A percentile compares a stretch with the other conserved stretches of the same genome.
These are phyloP conservation scores for Lactarius evosmus DNA, from an alignment of 768 basidiomycete species.

Conservation along the genomic window DNA sequence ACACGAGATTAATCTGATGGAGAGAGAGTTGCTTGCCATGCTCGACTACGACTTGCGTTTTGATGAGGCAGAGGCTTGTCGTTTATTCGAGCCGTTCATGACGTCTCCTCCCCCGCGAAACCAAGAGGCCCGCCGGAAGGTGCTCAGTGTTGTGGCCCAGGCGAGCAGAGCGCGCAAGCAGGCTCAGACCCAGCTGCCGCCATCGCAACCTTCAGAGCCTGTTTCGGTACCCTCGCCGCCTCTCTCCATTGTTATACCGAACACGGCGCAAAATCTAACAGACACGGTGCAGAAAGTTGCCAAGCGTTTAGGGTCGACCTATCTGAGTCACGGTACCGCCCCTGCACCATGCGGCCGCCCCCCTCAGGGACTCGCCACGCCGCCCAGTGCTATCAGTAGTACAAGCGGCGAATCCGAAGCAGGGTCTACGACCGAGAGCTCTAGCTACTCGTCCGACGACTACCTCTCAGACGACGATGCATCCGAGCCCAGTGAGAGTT, in stretches of 20 bases:
- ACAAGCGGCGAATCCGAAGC: conserved; percentile 27
- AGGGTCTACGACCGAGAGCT: conserved; percentile 20
- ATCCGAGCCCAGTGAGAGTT: conserved; percentile 27
- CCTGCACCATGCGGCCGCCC: conserved; percentile 19
- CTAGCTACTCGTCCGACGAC: conserved; percentile 22
- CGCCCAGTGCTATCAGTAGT: conserved; percentile 22
- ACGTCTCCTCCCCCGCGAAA: conserved; percentile 26
- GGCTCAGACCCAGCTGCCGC: conserved; percentile 42
- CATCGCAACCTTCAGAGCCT: neutral
- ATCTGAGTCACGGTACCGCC: conserved; percentile 33
- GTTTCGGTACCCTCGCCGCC: conserved; percentile 3
- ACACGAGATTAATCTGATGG: conserved; percentile 91
- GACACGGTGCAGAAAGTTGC: conserved; percentile 59
- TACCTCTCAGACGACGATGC: conserved; percentile 44
- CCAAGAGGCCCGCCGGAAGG: conserved; percentile 48
- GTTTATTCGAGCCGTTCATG: conserved; percentile 69
- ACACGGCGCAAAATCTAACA: conserved; percentile 37
- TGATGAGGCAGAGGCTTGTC: conserved; percentile 71
- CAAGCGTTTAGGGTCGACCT: conserved; percentile 49
- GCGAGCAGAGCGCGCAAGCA: conserved; percentile 53
- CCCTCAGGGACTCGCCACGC: conserved; percentile 12
- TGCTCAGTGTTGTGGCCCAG: conserved; percentile 52
- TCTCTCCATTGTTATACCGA: conserved; percentile 30
- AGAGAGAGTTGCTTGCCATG: conserved; percentile 89
- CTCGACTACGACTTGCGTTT: conserved; percentile 93